phyloP scores from a whole-genome alignment of 345 rosid genomes.

The Eucalyptus curtisii region DNA sequence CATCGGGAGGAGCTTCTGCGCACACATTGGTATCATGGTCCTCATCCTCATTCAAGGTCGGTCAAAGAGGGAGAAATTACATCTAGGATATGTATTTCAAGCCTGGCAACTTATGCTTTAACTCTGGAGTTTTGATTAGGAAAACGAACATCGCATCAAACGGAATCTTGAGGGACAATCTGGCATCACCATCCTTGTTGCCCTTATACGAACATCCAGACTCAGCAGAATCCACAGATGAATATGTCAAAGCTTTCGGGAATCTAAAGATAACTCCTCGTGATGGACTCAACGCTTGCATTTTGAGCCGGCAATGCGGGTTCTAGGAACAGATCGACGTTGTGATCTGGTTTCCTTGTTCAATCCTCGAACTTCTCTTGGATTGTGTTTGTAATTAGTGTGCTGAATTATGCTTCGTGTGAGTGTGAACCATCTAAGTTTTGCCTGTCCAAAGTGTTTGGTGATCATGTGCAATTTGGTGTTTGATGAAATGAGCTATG shows the following conservation, averaged over 20 bases:
- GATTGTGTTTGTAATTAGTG: neutral
- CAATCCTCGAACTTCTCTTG: neutral
- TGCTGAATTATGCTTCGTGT: neutral
- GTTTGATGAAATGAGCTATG: too few relatives aligned
- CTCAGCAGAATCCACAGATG: constrained; percentile 62
- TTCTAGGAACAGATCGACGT: accelerated
- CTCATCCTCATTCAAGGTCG: constrained; percentile 73
- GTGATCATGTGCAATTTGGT: neutral
- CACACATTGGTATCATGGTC: constrained; percentile 76
- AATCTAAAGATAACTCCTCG: too few relatives aligned
- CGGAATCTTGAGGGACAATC: constrained; percentile 75
- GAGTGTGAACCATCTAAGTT: neutral
- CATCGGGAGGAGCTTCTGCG: constrained; percentile 85
- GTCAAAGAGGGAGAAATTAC: constrained; percentile 84
- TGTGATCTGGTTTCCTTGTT: neutral
- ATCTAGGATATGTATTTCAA: constrained; percentile 58
- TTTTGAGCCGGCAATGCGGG: too few relatives aligned
- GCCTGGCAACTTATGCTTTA: constrained; percentile 29
- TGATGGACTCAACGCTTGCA: neutral
- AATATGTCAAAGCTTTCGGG: constrained; percentile 28
- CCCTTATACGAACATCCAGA: constrained; percentile 63
- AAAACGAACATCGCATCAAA: constrained; percentile 70
- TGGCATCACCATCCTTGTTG: constrained; percentile 84
- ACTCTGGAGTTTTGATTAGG: constrained; percentile 49
- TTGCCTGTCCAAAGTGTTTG: neutral